Percentiles rank a stretch among this genome's conserved stretches.
Evolutionary conservation across 768 basidiomycete genomes (phyloP).

Genomic region (Russula brevipes): DNA sequence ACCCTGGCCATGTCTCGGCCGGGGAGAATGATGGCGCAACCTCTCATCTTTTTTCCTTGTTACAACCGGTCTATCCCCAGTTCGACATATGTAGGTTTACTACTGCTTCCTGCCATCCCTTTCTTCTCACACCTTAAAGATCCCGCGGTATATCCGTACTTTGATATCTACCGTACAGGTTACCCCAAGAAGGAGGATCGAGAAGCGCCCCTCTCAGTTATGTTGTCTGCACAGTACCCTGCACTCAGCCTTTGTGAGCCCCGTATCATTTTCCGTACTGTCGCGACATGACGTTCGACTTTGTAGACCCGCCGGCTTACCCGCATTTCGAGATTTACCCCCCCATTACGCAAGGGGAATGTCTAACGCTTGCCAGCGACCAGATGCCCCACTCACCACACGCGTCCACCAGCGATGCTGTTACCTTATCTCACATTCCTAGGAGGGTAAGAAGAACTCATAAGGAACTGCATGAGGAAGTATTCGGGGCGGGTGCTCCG

Average conservation of each 20-base stretch:
- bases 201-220: neutral
- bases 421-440: neutral
- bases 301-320: conserved; percentile 29
- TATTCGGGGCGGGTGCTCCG: neutral
- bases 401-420: neutral
- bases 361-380: neutral
- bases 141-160: conserved; percentile 28
- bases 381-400: neutral
- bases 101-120: neutral
- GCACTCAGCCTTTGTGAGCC: conserved; percentile 28
- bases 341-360: neutral
- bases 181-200: neutral
- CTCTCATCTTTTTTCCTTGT: conserved; percentile 23
- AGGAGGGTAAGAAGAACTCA: conserved; percentile 2
- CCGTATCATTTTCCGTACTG: neutral
- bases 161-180: conserved; percentile 27
- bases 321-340: conserved; percentile 30
- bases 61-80: conserved; percentile 4
- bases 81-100: conserved; percentile 14
- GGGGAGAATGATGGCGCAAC: neutral
- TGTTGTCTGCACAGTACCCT: conserved; percentile 26
- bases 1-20: conserved; percentile 13
- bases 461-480: conserved; percentile 13
- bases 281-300: neutral
- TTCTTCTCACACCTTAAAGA: conserved; percentile 1